Evolutionary conservation across 352 stramenopile genomes (phyloP).

Genomic region (Pythium myriotylum): DNA sequence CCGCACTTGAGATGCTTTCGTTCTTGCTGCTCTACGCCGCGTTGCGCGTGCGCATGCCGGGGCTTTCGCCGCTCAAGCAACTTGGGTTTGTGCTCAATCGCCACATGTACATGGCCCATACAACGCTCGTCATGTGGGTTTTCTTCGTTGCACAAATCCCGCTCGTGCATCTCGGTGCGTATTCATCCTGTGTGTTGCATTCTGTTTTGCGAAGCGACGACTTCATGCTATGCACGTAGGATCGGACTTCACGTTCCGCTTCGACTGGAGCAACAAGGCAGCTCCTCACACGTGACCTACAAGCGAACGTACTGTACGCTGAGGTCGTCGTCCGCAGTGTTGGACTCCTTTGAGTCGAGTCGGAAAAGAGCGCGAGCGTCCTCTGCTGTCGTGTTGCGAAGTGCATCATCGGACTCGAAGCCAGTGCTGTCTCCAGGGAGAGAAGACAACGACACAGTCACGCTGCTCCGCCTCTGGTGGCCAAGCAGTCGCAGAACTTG

Average conservation of each 20-base stretch:
- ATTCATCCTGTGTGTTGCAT: too few species aligned
- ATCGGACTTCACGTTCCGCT: too few species aligned
- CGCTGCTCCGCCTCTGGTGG: slow-evolving; percentile 17
- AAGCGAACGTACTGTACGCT: too few species aligned
- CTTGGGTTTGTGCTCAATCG: background rate
- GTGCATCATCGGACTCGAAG: too few species aligned
- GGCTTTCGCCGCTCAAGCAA: background rate
- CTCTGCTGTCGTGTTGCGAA: too few species aligned
- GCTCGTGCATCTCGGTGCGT: background rate
- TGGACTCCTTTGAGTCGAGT: too few species aligned
- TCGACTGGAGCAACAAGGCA: too few species aligned
- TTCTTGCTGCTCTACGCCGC: background rate
- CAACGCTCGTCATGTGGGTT: slow-evolving; percentile 1
- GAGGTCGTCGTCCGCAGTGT: background rate
- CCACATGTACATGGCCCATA: background rate
- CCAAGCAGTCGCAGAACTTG: slow-evolving; percentile 26
- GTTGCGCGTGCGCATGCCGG: background rate
- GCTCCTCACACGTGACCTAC: too few species aligned
- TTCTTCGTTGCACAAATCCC: slow-evolving; percentile 1
- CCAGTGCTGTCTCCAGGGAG: background rate
- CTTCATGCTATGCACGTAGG: too few species aligned
- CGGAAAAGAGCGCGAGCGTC: too few species aligned
- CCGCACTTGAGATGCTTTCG: background rate
- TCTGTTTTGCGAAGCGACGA: too few species aligned
- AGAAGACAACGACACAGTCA: background rate